Evolutionary conservation across 1,284 basidiomycete species (phyloP).

Genomic region (Butyriboletus appendiculatus): DNA sequence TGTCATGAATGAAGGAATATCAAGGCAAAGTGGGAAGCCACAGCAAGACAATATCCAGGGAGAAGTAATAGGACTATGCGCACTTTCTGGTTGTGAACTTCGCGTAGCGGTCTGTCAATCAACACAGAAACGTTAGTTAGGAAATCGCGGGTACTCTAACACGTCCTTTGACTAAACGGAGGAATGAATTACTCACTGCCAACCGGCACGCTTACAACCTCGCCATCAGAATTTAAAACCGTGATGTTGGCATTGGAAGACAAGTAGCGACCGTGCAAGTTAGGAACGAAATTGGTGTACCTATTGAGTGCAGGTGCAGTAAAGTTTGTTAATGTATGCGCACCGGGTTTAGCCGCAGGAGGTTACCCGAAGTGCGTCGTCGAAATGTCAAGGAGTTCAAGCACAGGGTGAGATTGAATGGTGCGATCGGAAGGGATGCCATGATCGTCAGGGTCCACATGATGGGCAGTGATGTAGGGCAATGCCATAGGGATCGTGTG

Average conservation of each 20-base stretch:
- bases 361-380: not conserved
- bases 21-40: not conserved
- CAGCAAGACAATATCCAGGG: not conserved
- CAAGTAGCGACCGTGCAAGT: conserved; percentile 74
- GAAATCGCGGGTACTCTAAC: not conserved
- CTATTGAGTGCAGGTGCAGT: conserved; percentile 28
- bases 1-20: not conserved
- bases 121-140: not conserved
- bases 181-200: conserved; percentile 47
- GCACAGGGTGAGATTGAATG: not conserved
- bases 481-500: not conserved
- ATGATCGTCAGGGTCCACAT: conserved; percentile 8
- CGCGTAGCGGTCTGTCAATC: conserved; percentile 53
- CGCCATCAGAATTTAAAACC: conserved; percentile 51
- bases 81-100: conserved; percentile 81
- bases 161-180: not conserved
- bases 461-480: not conserved
- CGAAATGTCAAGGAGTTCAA: not conserved
- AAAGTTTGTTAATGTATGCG: not conserved
- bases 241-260: conserved; percentile 89
- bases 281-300: conserved; percentile 74
- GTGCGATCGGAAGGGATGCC: not conserved
- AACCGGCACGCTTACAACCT: conserved; percentile 57
- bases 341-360: not conserved
- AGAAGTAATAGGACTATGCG: conserved; percentile 19